phyloP scores from a whole-genome alignment of 495 filamentous ascomycete species.

The Chaetomium cochliodes region DNA sequence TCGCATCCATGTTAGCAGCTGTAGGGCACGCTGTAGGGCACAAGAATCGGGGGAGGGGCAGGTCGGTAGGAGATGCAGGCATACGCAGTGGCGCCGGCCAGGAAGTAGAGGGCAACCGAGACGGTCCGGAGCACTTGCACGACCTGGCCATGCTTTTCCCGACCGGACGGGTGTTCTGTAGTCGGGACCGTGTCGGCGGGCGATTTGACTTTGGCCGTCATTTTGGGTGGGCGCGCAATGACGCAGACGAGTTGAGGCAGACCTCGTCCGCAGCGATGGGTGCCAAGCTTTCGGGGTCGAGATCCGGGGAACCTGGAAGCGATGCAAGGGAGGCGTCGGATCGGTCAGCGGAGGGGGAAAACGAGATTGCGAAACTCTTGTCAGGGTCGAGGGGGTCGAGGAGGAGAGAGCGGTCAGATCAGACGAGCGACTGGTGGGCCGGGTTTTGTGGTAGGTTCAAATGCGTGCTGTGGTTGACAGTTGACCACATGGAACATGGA shows the following conservation, averaged over 20 bases:
- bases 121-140: slow-evolving; percentile 65
- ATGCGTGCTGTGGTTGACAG: background rate
- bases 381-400: background rate
- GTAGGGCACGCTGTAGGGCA: background rate
- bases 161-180: slow-evolving; percentile 57
- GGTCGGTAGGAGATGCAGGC: slow-evolving; percentile 15
- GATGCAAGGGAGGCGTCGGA: background rate
- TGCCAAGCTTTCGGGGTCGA: slow-evolving; percentile 12
- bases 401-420: background rate
- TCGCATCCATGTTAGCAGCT: slow-evolving; percentile 12
- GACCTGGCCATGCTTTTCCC: slow-evolving; percentile 64
- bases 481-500: slow-evolving; percentile 2
- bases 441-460: background rate
- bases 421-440: background rate
- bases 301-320: background rate
- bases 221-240: slow-evolving; percentile 19
- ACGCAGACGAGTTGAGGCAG: slow-evolving; percentile 34
- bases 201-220: slow-evolving; percentile 15
- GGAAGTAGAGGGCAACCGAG: slow-evolving; percentile 64
- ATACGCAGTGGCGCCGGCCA: slow-evolving; percentile 51
- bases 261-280: slow-evolving; percentile 21
- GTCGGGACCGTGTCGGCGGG: slow-evolving; percentile 17
- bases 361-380: background rate
- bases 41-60: slow-evolving; percentile 15
- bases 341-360: background rate